Conservation (phyloP, 1,139 yeast genomes). For the Saccharomyces hybrid region DNA sequence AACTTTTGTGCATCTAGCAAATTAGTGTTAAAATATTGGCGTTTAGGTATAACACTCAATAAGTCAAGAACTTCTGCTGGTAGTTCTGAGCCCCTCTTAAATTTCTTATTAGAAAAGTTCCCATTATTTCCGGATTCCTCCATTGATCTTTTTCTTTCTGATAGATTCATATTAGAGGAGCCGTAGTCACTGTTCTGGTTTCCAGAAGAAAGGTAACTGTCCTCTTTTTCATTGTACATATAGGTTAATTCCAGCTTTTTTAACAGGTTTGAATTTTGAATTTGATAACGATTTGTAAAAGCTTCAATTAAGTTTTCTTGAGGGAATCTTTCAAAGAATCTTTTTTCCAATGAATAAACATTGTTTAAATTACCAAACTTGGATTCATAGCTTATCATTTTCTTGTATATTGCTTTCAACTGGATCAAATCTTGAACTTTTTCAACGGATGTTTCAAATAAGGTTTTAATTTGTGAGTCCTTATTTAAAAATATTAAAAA, state of each 20-base stretch:
- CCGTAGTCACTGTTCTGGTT: not conserved
- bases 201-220: not conserved
- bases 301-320: conserved; percentile 36
- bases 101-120: conserved; percentile 13
- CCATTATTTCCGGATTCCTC: conserved; percentile 13
- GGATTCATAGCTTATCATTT: conserved; percentile 48
- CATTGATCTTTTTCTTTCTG: conserved; percentile 5
- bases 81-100: conserved; percentile 13
- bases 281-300: conserved; percentile 36
- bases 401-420: conserved; percentile 39
- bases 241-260: conserved; percentile 28
- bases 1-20: conserved; percentile 27
- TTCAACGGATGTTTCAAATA: conserved; percentile 61
- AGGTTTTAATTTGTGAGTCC: conserved; percentile 71
- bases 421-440: conserved; percentile 33
- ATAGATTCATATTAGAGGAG: conserved; percentile 2
- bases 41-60: conserved; percentile 28
- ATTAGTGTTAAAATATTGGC: conserved; percentile 30
- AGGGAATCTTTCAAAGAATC: conserved; percentile 62
- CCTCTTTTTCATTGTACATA: conserved; percentile 9
- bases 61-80: conserved; percentile 27
- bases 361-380: conserved; percentile 63
- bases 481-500: conserved; percentile 68
- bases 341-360: conserved; percentile 54
- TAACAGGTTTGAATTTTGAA: conserved; percentile 26